Evolutionary conservation across 768 basidiomycete species (phyloP).

Genomic region (Candolleomyces efflorescens): DNA sequence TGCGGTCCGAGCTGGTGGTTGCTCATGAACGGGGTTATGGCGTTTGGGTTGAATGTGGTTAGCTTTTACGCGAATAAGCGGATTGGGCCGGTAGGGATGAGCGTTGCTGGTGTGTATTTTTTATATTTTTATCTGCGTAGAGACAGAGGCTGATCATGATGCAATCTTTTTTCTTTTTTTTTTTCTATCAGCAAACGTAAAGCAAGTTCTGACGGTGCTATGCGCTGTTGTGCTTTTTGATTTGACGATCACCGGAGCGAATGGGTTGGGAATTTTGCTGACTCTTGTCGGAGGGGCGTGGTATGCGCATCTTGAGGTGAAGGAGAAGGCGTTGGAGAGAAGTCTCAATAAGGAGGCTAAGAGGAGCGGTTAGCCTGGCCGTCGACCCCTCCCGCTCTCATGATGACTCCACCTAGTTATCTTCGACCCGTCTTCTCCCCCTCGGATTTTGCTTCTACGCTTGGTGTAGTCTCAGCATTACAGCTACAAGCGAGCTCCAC

Average conservation of each 20-base stretch:
- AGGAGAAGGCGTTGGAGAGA: slow-evolving; percentile 31
- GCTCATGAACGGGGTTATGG: slow-evolving; percentile 76
- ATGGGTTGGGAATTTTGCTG: slow-evolving; percentile 77
- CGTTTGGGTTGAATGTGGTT: slow-evolving; percentile 90
- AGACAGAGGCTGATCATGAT: background rate
- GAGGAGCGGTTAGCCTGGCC: background rate
- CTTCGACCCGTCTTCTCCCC: too few relatives aligned
- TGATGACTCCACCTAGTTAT: too few relatives aligned
- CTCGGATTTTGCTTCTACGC: too few relatives aligned
- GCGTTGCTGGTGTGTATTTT: slow-evolving; percentile 67
- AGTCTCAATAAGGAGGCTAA: background rate
- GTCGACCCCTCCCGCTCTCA: background rate
- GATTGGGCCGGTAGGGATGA: slow-evolving; percentile 87
- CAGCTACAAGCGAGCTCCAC: too few relatives aligned
- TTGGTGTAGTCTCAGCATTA: too few relatives aligned
- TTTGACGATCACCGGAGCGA: slow-evolving; percentile 72
- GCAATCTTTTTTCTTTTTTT: slow-evolving; percentile 14
- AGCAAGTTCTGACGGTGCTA: slow-evolving; percentile 88
- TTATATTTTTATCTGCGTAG: background rate
- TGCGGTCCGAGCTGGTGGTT: slow-evolving; percentile 45
- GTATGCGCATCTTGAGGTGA: slow-evolving; percentile 67
- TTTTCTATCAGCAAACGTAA: slow-evolving; percentile 65
- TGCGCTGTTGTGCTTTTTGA: slow-evolving; percentile 83
- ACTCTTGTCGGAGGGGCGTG: slow-evolving; percentile 85
- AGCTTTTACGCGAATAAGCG: slow-evolving; percentile 95